Evolutionary conservation across 2,329 filamentous ascomycete genomes (phyloP).

Genomic region (Sodiomyces alkalinus): DNA sequence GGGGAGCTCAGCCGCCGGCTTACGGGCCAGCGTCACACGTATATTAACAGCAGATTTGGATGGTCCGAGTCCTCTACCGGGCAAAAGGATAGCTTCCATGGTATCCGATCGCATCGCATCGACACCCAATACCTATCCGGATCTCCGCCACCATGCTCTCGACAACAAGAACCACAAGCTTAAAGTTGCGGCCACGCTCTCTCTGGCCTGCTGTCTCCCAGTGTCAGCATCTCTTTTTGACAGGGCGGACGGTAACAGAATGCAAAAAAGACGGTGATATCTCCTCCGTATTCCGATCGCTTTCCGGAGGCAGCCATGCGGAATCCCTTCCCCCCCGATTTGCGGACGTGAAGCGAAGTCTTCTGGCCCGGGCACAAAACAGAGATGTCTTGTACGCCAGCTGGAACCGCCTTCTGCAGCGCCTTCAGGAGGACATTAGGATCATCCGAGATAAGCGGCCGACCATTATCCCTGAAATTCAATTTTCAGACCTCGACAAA

Average conservation of each 20-base stretch:
- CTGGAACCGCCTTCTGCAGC: slow-evolving; percentile 31
- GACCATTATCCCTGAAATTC: slow-evolving; percentile 34
- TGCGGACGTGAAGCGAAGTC: slow-evolving; percentile 36
- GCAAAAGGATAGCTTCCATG: too few relatives aligned
- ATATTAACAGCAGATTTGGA: too few relatives aligned
- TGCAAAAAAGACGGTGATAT: slow-evolving; percentile 47
- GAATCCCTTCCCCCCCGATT: slow-evolving; percentile 38
- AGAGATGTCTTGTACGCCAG: slow-evolving; percentile 23
- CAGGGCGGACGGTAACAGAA: slow-evolving; percentile 1
- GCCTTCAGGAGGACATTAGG: slow-evolving; percentile 30
- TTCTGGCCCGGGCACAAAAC: slow-evolving; percentile 25
- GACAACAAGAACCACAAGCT: background rate
- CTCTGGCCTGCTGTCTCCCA: background rate
- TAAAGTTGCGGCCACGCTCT: background rate
- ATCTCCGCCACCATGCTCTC: background rate
- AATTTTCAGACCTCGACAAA: slow-evolving; percentile 26
- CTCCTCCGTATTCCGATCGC: slow-evolving; percentile 44
- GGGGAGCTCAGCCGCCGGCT: too few relatives aligned
- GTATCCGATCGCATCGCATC: too few relatives aligned
- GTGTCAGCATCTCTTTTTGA: background rate
- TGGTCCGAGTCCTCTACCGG: too few relatives aligned
- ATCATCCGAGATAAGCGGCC: slow-evolving; percentile 28
- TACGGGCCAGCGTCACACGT: too few relatives aligned
- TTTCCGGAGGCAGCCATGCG: slow-evolving; percentile 31
- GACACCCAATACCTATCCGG: too few relatives aligned